Evolutionary conservation across 345 rosid species (phyloP).

Genomic region (Turnera subulata): DNA sequence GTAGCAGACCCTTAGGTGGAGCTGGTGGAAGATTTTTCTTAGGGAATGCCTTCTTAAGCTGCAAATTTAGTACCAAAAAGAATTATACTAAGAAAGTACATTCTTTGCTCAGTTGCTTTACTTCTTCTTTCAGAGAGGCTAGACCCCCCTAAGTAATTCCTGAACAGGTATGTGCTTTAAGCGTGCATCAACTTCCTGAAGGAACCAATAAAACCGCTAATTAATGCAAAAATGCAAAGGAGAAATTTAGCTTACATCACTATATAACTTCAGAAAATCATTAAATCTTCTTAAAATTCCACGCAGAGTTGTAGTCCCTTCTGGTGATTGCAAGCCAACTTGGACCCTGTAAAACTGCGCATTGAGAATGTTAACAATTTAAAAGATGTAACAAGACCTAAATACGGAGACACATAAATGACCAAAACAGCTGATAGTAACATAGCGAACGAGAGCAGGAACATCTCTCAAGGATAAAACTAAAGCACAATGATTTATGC

Average conservation of each 20-base stretch:
- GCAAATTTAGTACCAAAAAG: constrained; percentile 30
- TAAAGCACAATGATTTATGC: not conserved
- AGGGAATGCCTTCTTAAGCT: constrained; percentile 80
- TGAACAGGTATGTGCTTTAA: not conserved
- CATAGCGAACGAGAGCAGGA: no score
- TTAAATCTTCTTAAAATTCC: constrained; percentile 89
- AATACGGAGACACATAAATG: not conserved
- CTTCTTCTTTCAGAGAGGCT: constrained; percentile 2
- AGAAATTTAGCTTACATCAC: constrained; percentile 56
- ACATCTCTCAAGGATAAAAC: not conserved
- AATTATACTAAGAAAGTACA: constrained; percentile 12
- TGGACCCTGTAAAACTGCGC: constrained; percentile 99
- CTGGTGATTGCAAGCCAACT: constrained; percentile 86
- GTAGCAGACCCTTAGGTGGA: constrained; percentile 94
- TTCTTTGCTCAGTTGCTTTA: constrained; percentile 7
- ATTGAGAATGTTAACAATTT: constrained; percentile 44
- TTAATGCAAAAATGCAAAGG: not conserved
- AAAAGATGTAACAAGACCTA: not conserved
- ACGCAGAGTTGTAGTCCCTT: constrained; percentile 64
- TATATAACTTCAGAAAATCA: constrained; percentile 78
- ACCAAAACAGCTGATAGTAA: no score
- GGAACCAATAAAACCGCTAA: not conserved
- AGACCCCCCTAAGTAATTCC: constrained; percentile 1
- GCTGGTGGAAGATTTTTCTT: constrained; percentile 75
- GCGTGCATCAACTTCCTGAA: not conserved